These are phyloP conservation scores for Salvia sclarea DNA, from an alignment of 305 asterid genomes.

Conservation along the genomic window DNA sequence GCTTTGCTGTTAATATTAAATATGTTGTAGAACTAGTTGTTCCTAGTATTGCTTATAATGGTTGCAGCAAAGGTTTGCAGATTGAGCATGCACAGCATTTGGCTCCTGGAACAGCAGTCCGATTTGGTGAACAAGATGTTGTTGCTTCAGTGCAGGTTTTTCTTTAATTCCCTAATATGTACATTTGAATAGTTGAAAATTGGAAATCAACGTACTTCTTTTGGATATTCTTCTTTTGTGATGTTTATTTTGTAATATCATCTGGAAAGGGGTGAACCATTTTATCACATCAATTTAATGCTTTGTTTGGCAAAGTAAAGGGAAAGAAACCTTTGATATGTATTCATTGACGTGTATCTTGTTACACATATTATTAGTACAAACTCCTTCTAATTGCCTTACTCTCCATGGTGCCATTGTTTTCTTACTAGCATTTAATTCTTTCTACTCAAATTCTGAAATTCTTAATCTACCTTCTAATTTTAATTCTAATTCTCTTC, in stretches of 20 bases:
- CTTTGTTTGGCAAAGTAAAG: too few species aligned
- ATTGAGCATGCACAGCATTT: constrained; percentile 99
- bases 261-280: not conserved
- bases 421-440: constrained; percentile 17
- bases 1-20: constrained; percentile 17
- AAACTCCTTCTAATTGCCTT: constrained; percentile 1
- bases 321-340: too few species aligned
- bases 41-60: constrained; percentile 26
- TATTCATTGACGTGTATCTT: too few species aligned
- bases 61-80: constrained; percentile 50
- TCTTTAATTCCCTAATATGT: not conserved
- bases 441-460: constrained; percentile 7
- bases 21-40: constrained; percentile 19
- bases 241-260: not conserved
- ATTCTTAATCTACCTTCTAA: constrained; percentile 19
- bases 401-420: constrained; percentile 7
- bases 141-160: constrained; percentile 95
- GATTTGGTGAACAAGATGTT: constrained; percentile 73
- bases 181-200: constrained; percentile 13
- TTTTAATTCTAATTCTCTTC: constrained; percentile 18
- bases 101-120: constrained; percentile 61
- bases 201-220: not conserved
- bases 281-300: too few species aligned
- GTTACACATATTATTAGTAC: too few species aligned
- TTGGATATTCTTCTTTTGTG: not conserved